Conservation (phyloP, 371 early-diverging fungal genomes). For the Apophysomyces variabilis region DNA sequence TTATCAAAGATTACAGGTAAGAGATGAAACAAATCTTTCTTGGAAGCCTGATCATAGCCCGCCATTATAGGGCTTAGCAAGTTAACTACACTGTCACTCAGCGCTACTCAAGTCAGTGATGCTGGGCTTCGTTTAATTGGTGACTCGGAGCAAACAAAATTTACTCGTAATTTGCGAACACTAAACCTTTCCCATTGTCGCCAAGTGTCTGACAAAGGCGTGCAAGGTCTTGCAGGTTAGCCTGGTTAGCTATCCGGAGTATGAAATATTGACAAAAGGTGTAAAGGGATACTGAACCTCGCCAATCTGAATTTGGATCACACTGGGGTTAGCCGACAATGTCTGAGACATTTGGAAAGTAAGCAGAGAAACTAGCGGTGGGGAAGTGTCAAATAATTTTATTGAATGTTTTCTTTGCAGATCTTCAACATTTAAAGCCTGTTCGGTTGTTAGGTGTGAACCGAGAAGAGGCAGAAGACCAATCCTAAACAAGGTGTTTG, state of each 20-base stretch:
- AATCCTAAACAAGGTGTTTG: slow-evolving; percentile 11
- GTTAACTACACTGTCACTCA: slow-evolving; percentile 34
- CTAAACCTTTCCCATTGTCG: slow-evolving; percentile 38
- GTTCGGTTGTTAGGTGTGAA: slow-evolving; percentile 41
- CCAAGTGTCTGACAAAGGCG: slow-evolving; percentile 33
- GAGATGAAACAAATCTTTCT: background rate
- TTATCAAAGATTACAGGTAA: slow-evolving; percentile 28
- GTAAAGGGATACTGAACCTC: slow-evolving; percentile 41
- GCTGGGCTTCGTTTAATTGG: slow-evolving; percentile 16
- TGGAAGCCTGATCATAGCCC: background rate
- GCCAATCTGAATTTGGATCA: slow-evolving; percentile 46
- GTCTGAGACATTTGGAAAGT: slow-evolving; percentile 40
- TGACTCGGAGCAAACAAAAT: slow-evolving; percentile 31
- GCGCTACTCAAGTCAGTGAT: slow-evolving; percentile 28
- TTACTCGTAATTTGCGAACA: slow-evolving; percentile 32
- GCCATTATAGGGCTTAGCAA: slow-evolving; percentile 27
- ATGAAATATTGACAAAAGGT: background rate
- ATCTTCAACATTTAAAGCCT: slow-evolving; percentile 31
- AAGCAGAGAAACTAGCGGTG: background rate
- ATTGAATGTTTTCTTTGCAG: slow-evolving; percentile 20
- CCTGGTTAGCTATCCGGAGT: background rate
- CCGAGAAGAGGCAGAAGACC: slow-evolving; percentile 28
- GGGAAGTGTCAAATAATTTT: background rate
- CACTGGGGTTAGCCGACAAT: slow-evolving; percentile 37
- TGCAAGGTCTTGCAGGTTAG: slow-evolving; percentile 32